Evolutionary conservation across 1,284 basidiomycete genomes (phyloP), one percentile per base, ranked within the genome.

Genomic region (Tilletia indica): DNA sequence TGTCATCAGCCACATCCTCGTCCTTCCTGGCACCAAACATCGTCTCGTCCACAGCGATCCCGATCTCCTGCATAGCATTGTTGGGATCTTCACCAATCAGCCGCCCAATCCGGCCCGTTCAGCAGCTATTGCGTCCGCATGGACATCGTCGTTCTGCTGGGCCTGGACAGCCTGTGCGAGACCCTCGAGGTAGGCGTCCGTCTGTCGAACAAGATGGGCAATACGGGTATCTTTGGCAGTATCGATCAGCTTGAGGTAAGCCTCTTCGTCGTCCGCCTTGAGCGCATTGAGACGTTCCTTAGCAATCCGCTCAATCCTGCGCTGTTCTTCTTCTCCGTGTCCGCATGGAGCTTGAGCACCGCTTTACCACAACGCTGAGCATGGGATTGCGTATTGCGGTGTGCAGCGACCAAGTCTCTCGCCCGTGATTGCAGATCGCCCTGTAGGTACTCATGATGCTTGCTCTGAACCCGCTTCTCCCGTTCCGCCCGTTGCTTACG

Each of bases 201-300:
- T 99, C 87, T 99, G 96, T 68, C 92, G 89, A 73, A 99, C 87
- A 38, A 99, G 87, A 86, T 99, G 97, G 0, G 95, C 97, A 86
- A 99, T 99, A 87, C 97, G 92, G 16, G 96, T 98, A 82, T 99
- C 97, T 86, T 99, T 99, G 75, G 96, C 97, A 49, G 96, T 97
- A 86, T 99, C 97, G 81, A 99, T 95, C 80, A 99, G 91, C 85
- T 95, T 96, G 89, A 99, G 92, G 85, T 99, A 99, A 21, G 94
- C 96, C 85, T 98, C 97, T 87, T 99, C 97, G 87, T 99, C 96
- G 84, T 99, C 95, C 56, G 93, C 93, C 87, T 96, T 95, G 77
- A 99, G 90, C 25, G 97, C 97, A 87, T 94, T 95, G 78, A 99
- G 88, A 93, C 96, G 94, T 85, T 99, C 97, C 87, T 98, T 99